phyloP scores from a whole-genome alignment of 495 filamentous ascomycete genomes.

The Penicillium desertorum region DNA sequence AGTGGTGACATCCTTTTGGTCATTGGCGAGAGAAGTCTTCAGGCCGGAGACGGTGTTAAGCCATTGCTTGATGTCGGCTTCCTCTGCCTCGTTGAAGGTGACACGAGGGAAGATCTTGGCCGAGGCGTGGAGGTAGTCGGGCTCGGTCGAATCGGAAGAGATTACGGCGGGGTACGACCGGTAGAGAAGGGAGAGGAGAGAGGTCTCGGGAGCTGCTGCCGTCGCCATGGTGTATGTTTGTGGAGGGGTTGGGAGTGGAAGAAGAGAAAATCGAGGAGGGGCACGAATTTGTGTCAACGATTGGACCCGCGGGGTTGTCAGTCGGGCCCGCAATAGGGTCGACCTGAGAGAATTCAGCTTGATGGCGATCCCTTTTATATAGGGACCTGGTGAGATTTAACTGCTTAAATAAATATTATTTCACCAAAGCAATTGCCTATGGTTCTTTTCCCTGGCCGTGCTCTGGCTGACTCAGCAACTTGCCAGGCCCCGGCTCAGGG shows the following conservation, averaged over 20 bases:
- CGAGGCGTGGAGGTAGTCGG: slow-evolving; percentile 50
- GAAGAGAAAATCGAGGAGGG: slow-evolving; percentile 41
- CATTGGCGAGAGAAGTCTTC: slow-evolving; percentile 55
- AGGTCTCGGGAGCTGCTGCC: slow-evolving; percentile 50
- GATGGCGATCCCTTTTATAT: slow-evolving; percentile 26
- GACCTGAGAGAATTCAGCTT: slow-evolving; percentile 34
- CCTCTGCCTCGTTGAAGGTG: slow-evolving; percentile 72
- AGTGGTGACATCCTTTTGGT: slow-evolving; percentile 52
- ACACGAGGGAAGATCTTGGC: slow-evolving; percentile 62
- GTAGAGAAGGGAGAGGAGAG: slow-evolving; percentile 54
- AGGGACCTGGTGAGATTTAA: slow-evolving; percentile 24
- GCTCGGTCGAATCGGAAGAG: slow-evolving; percentile 50
- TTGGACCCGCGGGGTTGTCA: slow-evolving; percentile 39
- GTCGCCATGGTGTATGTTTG: slow-evolving; percentile 49
- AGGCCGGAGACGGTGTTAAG: slow-evolving; percentile 70
- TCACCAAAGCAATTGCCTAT: slow-evolving; percentile 3
- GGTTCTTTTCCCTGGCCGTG: slow-evolving; percentile 13
- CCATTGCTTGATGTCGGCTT: slow-evolving; percentile 86
- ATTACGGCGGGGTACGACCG: slow-evolving; percentile 52
- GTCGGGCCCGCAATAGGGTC: slow-evolving; percentile 37
- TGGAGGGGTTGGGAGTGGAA: slow-evolving; percentile 29
- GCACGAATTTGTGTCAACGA: slow-evolving; percentile 32
- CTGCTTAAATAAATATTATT: slow-evolving; percentile 14
- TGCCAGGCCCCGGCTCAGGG: too few relatives aligned
- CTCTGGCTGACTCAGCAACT: slow-evolving; percentile 20